phyloP scores from a whole-genome alignment of 768 basidiomycete genomes.

The Leucocoprinus leucothites region DNA sequence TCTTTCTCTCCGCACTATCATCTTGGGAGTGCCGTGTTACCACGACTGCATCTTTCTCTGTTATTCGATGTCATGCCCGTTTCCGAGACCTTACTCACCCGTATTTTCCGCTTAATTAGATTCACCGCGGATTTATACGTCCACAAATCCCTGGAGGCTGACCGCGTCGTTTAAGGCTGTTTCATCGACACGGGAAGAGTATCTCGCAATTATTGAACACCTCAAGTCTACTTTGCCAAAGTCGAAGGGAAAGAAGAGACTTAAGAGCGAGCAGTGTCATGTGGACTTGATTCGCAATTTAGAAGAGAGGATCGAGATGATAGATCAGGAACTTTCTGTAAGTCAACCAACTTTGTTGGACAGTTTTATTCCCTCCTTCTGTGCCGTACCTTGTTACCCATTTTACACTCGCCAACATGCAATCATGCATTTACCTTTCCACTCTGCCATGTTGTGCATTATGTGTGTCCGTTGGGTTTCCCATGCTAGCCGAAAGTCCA shows the following conservation, averaged over 20 bases:
- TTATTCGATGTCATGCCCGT: constrained; percentile 14
- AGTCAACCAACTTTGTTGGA: constrained; percentile 34
- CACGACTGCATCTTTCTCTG: constrained; percentile 1
- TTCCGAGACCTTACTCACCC: constrained; percentile 24
- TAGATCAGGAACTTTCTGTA: constrained; percentile 72
- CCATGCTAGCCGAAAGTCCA: not conserved
- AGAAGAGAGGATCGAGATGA: constrained; percentile 58
- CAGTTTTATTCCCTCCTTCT: constrained; percentile 11
- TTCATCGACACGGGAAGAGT: constrained; percentile 73
- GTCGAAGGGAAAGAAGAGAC: constrained; percentile 42
- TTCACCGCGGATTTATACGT: constrained; percentile 80
- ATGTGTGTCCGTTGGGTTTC: no score
- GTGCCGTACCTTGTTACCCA: not conserved
- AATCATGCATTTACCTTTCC: not conserved
- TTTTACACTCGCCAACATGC: constrained; percentile 7
- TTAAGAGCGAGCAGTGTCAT: constrained; percentile 62
- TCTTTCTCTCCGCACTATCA: constrained; percentile 55
- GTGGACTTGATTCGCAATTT: constrained; percentile 56
- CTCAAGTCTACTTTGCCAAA: constrained; percentile 51
- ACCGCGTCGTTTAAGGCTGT: constrained; percentile 72
- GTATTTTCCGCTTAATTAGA: constrained; percentile 41
- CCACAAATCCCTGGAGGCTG: constrained; percentile 90
- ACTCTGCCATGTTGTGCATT: not conserved
- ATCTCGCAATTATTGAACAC: constrained; percentile 57
- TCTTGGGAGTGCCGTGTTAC: not conserved